Percentiles rank a stretch among this genome's conserved stretches.
phyloP scores from a whole-genome alignment of 2,329 filamentous ascomycete species.

The Hypoxylon sp. region DNA sequence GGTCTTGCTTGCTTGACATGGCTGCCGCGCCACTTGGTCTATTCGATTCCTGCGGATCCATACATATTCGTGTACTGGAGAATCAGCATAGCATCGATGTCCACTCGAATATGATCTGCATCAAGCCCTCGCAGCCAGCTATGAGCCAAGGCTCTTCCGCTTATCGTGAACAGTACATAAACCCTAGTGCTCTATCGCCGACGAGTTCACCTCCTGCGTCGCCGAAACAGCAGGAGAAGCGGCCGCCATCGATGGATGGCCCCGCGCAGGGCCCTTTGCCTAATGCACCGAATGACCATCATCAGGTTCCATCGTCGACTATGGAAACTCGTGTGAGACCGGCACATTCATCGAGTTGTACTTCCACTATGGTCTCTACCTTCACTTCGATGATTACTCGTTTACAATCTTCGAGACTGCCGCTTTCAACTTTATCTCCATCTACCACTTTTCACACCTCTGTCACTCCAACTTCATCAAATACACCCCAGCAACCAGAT shows the following conservation, averaged over 20 bases:
- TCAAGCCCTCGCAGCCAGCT: conserved; percentile 46
- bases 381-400: conserved; percentile 20
- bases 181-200: conserved; percentile 19
- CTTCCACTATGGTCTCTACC: conserved; percentile 10
- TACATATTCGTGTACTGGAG: conserved; percentile 49
- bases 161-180: conserved; percentile 31
- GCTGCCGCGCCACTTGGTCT: conserved; percentile 39
- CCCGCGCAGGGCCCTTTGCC: neutral
- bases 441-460: conserved; percentile 11
- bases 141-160: neutral
- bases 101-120: conserved; percentile 47
- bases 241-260: neutral
- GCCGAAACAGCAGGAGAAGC: conserved; percentile 22
- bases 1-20: conserved; percentile 52
- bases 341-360: conserved; percentile 7
- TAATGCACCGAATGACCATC: neutral
- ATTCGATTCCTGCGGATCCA: conserved; percentile 46
- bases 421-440: neutral
- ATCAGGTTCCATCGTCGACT: neutral
- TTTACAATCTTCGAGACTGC: neutral
- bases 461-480: neutral
- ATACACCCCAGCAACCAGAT: conserved; percentile 9
- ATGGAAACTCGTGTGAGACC: conserved; percentile 26
- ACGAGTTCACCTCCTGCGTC: conserved; percentile 15
- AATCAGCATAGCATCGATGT: conserved; percentile 44